Evolutionary conservation across 2,329 filamentous ascomycete genomes (phyloP), one percentile per base, ranked within the genome.

Genomic region (Phaeosphaeriaceae sp.): DNA sequence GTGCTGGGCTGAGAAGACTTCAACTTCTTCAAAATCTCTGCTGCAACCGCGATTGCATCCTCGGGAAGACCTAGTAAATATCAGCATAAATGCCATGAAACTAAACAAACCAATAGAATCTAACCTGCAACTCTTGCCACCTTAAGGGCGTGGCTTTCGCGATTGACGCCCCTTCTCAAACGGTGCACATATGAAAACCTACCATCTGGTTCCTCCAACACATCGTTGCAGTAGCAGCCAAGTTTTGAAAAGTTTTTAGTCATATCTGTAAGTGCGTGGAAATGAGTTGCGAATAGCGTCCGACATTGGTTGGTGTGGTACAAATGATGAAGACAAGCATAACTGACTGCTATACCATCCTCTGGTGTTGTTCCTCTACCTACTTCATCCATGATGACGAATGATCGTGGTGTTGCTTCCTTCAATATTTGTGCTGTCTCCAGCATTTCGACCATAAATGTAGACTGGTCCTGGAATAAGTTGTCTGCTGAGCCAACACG

Each of bases 391-490:
- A 99, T 97, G 72, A 99, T 93, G 52, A 81, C 93, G 64, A 99
- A 95, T 0, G 89, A 94, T 18, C 87, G 83, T 1, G 86, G 76
- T 1, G 93, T 97, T 0, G 94, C 93, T 59, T 89, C 82, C 52
- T 88, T 89, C 43, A 99, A 81, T 44, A 99, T 99, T 20, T 88
- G 83, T 1, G 93, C 92, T 16, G 94, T 96, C 75, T 99, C 94
- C 2, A 97, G 82, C 94, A 99, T 99, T 76, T 99, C 94, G 1
- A 97, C 91, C 94, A 99, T 97, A 74, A 99, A 99, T 0, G 95
- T 99, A 44, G 91, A 96, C 73, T 97, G 92, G 76, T 96, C 89
- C 42, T 86, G 85, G 76, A 89, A 97, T n/a, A 99, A 80, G 70
- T 96, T 93, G 72, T 99, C 95, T 1, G 93, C 94, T 1, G 92